These are phyloP conservation scores for Gymnopilus junonius DNA, from an alignment of 768 basidiomycete species.

Conservation along the genomic window DNA sequence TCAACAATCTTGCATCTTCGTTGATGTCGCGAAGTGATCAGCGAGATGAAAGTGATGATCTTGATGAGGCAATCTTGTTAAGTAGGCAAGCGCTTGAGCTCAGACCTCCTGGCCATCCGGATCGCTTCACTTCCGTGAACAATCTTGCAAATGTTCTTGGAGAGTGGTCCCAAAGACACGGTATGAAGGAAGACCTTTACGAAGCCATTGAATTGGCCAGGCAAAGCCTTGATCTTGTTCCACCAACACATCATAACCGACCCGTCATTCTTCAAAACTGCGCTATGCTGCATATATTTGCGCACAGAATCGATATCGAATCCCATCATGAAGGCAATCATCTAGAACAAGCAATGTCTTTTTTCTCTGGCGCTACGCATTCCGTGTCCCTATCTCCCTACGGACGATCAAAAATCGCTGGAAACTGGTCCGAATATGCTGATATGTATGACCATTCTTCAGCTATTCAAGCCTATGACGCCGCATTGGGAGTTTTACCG, in stretches of 20 bases:
- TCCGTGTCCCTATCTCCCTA: neutral
- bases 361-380: neutral
- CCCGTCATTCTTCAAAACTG: neutral
- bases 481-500: conserved; percentile 2
- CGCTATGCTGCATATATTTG: neutral
- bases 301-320: neutral
- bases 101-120: neutral
- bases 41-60: neutral
- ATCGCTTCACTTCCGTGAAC: neutral
- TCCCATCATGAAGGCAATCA: neutral
- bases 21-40: neutral
- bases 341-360: neutral
- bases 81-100: neutral
- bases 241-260: neutral
- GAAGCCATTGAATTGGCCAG: neutral
- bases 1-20: neutral
- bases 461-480: conserved; percentile 13
- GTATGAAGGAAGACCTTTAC: neutral
- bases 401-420: neutral
- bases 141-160: conserved; percentile 3
- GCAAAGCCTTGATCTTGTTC: neutral
- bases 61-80: neutral
- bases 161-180: neutral
- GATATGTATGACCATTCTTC: conserved; percentile 6
- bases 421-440: conserved; percentile 7